phyloP scores from a whole-genome alignment of 805 yeast species.

The Candida peoriensis region DNA sequence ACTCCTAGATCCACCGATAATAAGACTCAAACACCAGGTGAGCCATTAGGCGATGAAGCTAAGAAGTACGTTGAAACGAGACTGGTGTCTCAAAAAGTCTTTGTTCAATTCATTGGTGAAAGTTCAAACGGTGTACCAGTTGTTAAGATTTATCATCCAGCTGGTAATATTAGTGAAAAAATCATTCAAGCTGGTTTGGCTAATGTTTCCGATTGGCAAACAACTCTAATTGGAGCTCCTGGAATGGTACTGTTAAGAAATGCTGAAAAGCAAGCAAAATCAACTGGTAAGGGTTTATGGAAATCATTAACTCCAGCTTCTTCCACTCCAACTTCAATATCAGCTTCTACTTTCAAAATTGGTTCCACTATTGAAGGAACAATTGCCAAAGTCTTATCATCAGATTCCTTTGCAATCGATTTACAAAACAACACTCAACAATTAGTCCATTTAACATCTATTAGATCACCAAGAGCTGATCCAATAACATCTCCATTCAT shows the following conservation, averaged over 20 bases:
- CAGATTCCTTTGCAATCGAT: slow-evolving; percentile 61
- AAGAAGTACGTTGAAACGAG: slow-evolving; percentile 58
- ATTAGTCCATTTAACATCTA: slow-evolving; percentile 70
- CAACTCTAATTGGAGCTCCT: slow-evolving; percentile 57
- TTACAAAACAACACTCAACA: slow-evolving; percentile 39
- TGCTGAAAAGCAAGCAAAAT: slow-evolving; percentile 59
- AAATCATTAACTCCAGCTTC: slow-evolving; percentile 29
- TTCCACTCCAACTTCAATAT: slow-evolving; percentile 19
- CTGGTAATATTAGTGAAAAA: slow-evolving; percentile 69
- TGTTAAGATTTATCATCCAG: slow-evolving; percentile 61
- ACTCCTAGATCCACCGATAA: slow-evolving; percentile 60
- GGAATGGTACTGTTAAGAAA: slow-evolving; percentile 58
- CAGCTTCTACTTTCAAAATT: slow-evolving; percentile 27
- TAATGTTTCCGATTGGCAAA: slow-evolving; percentile 77
- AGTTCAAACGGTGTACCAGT: slow-evolving; percentile 57
- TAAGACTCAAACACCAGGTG: slow-evolving; percentile 33
- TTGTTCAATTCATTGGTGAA: slow-evolving; percentile 54
- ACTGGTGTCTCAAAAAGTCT: slow-evolving; percentile 56
- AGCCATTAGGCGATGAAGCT: slow-evolving; percentile 64
- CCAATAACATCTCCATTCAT: slow-evolving; percentile 57
- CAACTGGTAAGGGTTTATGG: slow-evolving; percentile 54
- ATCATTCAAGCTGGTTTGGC: slow-evolving; percentile 68
- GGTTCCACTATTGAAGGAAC: slow-evolving; percentile 51
- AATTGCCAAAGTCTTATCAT: slow-evolving; percentile 56
- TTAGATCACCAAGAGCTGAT: slow-evolving; percentile 66